A percentile compares a stretch with the other conserved stretches of the same genome.
Conservation (phyloP, 2,329 filamentous ascomycete species). For the Epicoccum nigrum region DNA sequence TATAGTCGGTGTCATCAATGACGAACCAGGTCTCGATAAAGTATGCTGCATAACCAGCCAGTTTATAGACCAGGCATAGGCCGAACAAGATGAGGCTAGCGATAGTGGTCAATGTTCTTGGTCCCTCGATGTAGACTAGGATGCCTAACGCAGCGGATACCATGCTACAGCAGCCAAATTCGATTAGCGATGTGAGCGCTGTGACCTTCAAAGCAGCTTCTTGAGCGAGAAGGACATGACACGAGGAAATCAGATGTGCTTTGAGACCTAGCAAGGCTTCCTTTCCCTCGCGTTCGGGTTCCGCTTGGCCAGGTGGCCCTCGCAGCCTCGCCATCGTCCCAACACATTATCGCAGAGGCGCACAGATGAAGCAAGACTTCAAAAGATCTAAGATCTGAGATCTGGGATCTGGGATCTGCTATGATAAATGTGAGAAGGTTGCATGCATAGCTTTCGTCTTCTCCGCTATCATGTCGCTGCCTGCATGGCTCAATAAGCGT, state of each 20-base stretch:
- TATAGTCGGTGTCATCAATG: conserved; percentile 5
- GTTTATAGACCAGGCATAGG: not conserved
- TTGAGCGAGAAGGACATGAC: conserved; percentile 1
- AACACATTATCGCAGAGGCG: too few species aligned
- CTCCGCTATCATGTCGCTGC: too few species aligned
- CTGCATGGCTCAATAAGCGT: too few species aligned
- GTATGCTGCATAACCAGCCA: conserved; percentile 1
- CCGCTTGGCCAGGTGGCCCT: too few species aligned
- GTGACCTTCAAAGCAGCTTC: conserved; percentile 1
- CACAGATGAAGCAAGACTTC: too few species aligned
- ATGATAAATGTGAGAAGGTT: too few species aligned
- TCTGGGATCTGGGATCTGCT: too few species aligned
- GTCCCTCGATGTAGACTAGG: conserved; percentile 5
- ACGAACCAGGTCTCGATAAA: conserved; percentile 1
- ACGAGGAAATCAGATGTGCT: conserved; percentile 2
- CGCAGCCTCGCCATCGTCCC: too few species aligned
- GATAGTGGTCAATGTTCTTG: not conserved
- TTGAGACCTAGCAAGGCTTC: conserved; percentile 1
- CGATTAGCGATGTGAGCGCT: conserved; percentile 3
- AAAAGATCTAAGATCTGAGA: too few species aligned
- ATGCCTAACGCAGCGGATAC: conserved; percentile 6
- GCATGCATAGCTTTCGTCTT: too few species aligned
- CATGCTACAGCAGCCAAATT: not conserved
- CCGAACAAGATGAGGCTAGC: conserved; percentile 2
- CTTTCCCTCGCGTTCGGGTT: not conserved